Conservation (phyloP, 1,284 basidiomycete species). For the Naganishia cerealis region DNA sequence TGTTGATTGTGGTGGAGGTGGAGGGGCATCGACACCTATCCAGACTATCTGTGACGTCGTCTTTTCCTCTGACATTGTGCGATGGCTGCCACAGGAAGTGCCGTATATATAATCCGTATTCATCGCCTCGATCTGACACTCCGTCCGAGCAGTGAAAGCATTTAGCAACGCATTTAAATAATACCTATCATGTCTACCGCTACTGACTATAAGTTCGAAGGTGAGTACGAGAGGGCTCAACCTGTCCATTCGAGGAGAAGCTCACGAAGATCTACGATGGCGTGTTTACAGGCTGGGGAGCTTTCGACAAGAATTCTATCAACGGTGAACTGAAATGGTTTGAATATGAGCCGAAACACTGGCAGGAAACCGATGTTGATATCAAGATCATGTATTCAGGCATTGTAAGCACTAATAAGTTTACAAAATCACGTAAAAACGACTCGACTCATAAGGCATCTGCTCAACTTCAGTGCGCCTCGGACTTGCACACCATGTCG, state of each 20-base stretch:
- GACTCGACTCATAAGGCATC: neutral
- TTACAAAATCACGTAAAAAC: too few relatives aligned
- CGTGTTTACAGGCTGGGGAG: slow-evolving; percentile 47
- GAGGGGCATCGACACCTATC: neutral
- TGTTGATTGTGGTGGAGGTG: neutral
- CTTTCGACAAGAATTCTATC: slow-evolving; percentile 44
- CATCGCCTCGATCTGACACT: neutral
- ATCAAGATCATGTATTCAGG: slow-evolving; percentile 49
- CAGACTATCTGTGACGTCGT: neutral
- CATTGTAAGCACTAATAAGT: slow-evolving; percentile 40
- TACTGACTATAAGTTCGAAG: slow-evolving; percentile 36
- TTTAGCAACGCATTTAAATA: neutral
- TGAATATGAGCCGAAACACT: slow-evolving; percentile 50
- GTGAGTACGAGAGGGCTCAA: slow-evolving; percentile 8
- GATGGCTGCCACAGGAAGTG: too few relatives aligned
- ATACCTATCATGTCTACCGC: neutral
- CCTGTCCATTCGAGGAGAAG: too few relatives aligned
- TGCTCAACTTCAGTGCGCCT: slow-evolving; percentile 29
- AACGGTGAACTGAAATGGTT: slow-evolving; percentile 51
- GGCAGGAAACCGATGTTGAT: slow-evolving; percentile 53
- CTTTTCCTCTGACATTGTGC: neutral
- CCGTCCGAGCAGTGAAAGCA: neutral
- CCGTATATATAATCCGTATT: neutral
- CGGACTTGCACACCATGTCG: slow-evolving; percentile 42
- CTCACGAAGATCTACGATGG: neutral